A percentile compares a stretch with the other conserved stretches of the same genome.
phyloP scores from a whole-genome alignment of 805 yeast species.

The Starmerella stellata region DNA sequence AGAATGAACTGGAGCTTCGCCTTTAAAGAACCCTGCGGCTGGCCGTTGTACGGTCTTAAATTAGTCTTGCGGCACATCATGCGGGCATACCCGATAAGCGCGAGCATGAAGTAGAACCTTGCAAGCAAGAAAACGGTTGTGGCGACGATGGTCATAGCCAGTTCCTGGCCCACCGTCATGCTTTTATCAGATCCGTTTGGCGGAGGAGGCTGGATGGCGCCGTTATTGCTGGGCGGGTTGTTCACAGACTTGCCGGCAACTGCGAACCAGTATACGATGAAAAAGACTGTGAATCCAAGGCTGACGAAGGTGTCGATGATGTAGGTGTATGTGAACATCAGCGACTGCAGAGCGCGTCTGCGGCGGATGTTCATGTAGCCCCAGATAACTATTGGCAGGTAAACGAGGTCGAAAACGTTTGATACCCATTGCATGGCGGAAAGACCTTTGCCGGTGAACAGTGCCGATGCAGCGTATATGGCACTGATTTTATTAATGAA shows the following conservation, averaged over 20 bases:
- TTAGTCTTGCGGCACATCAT: constrained; percentile 30
- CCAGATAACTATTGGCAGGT: constrained; percentile 45
- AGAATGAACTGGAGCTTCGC: constrained; percentile 20
- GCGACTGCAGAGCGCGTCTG: constrained; percentile 41
- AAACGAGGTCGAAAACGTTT: constrained; percentile 44
- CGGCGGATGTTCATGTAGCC: constrained; percentile 36
- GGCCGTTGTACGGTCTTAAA: constrained; percentile 23
- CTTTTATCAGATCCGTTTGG: constrained; percentile 12
- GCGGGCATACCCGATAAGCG: constrained; percentile 39
- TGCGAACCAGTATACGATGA: constrained; percentile 57
- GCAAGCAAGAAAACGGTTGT: constrained; percentile 30
- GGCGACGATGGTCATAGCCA: constrained; percentile 31
- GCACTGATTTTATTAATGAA: constrained; percentile 83
- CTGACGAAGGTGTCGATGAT: constrained; percentile 50
- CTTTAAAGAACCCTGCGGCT: constrained; percentile 19
- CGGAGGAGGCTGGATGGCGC: background rate
- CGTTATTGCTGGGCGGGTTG: constrained; percentile 5
- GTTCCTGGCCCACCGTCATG: constrained; percentile 21
- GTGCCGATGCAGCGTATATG: constrained; percentile 63
- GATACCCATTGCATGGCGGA: constrained; percentile 67
- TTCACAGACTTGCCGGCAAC: constrained; percentile 18
- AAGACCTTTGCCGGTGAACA: constrained; percentile 74
- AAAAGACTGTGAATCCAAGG: constrained; percentile 51
- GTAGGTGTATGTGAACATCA: constrained; percentile 47
- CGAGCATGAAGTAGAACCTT: constrained; percentile 38